A percentile compares a stretch with the other conserved stretches of the same genome.
Evolutionary conservation across 306 rosid genomes (phyloP).

Genomic region (Quercus engelmannii): DNA sequence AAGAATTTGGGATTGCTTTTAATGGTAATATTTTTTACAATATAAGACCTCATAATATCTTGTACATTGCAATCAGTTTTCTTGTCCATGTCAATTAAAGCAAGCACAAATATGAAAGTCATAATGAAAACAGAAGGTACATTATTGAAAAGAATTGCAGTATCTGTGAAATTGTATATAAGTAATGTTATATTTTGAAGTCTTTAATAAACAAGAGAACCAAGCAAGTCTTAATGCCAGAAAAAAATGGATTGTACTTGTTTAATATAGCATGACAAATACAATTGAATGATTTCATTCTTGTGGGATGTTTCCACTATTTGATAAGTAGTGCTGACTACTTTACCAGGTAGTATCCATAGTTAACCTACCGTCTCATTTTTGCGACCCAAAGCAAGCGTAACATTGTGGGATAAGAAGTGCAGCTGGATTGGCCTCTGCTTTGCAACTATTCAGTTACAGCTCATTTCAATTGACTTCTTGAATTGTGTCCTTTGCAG

Average conservation of each 20-base stretch:
- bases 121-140: background rate
- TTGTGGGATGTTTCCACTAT: background rate
- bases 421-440: background rate
- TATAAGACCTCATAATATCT: background rate
- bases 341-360: no score
- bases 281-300: background rate
- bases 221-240: background rate
- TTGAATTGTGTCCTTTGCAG: slow-evolving; percentile 31
- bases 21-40: slow-evolving; percentile 49
- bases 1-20: slow-evolving; percentile 81
- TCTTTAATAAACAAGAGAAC: background rate
- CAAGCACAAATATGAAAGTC: background rate
- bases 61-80: background rate
- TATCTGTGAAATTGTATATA: background rate
- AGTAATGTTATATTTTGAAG: background rate
- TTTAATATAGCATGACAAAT: background rate
- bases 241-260: background rate
- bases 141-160: background rate
- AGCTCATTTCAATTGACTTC: background rate
- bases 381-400: no score
- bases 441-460: background rate
- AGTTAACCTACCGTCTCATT: no score
- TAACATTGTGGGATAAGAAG: background rate
- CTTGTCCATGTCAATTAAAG: background rate
- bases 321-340: no score